phyloP scores from a whole-genome alignment of 1,139 yeast genomes.

The Saccharomyces hybrid region DNA sequence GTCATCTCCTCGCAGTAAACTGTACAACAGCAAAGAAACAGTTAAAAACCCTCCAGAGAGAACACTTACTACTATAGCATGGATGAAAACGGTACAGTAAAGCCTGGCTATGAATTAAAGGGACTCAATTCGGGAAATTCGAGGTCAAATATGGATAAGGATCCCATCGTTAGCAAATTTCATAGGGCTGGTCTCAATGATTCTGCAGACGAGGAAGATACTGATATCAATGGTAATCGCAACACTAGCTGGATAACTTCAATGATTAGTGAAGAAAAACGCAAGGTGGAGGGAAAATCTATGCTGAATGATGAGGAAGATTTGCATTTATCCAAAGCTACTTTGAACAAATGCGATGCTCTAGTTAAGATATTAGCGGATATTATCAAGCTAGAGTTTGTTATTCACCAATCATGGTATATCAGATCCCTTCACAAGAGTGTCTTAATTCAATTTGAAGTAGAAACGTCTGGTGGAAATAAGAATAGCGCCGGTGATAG shows the following conservation, averaged over 20 bases:
- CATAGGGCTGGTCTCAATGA: neutral
- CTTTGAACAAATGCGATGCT: slow-evolving; percentile 1
- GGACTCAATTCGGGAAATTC: neutral
- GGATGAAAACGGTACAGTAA: neutral
- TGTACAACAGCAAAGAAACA: neutral
- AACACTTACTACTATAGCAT: neutral
- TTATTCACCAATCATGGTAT: slow-evolving; percentile 21
- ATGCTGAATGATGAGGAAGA: neutral
- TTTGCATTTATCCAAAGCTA: neutral
- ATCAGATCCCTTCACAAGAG: slow-evolving; percentile 17
- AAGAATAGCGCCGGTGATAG: slow-evolving; percentile 1
- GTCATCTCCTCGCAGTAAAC: neutral
- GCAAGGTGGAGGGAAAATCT: neutral
- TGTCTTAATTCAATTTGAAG: slow-evolving; percentile 18
- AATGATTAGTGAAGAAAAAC: neutral
- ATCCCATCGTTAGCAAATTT: neutral
- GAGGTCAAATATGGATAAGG: neutral
- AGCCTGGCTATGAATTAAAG: neutral
- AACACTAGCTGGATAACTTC: neutral
- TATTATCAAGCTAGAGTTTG: slow-evolving; percentile 16
- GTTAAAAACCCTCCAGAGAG: neutral
- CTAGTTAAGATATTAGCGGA: slow-evolving; percentile 15
- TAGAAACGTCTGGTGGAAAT: slow-evolving; percentile 6
- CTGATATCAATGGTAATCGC: neutral
- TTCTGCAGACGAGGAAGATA: neutral